phyloP scores from a whole-genome alignment of 805 yeast species.

The Candida incommunis region DNA sequence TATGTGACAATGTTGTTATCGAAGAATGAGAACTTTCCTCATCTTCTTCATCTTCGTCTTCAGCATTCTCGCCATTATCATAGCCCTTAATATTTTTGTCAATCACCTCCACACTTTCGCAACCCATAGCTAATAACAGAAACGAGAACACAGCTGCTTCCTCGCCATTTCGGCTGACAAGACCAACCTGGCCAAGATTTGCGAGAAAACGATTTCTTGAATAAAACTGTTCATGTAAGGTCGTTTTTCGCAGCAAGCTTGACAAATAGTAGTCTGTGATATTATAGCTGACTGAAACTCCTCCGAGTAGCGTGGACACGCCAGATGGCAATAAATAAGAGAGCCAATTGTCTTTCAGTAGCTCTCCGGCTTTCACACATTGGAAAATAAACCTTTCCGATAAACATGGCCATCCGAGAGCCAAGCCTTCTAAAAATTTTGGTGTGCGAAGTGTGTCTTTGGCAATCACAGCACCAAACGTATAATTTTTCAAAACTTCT shows the following conservation, averaged over 20 bases:
- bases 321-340: conserved; percentile 64
- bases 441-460: conserved; percentile 46
- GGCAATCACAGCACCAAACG: conserved; percentile 56
- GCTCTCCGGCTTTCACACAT: conserved; percentile 22
- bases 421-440: conserved; percentile 63
- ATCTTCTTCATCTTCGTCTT: not conserved
- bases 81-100: no score
- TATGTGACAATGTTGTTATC: no score
- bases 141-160: not conserved
- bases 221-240: not conserved
- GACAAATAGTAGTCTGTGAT: not conserved
- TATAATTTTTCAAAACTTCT: conserved; percentile 12
- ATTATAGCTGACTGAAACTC: not conserved
- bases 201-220: not conserved
- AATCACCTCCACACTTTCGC: not conserved
- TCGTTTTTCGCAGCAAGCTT: not conserved
- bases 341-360: conserved; percentile 27
- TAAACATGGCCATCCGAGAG: conserved; percentile 77
- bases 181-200: not conserved
- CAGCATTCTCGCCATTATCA: not conserved
- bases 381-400: conserved; percentile 43
- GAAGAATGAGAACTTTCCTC: no score
- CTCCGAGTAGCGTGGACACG: conserved; percentile 30
- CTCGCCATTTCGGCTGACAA: not conserved
- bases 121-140: not conserved